Conservation (phyloP, 495 filamentous ascomycete species). For the Letharia columbiana region DNA sequence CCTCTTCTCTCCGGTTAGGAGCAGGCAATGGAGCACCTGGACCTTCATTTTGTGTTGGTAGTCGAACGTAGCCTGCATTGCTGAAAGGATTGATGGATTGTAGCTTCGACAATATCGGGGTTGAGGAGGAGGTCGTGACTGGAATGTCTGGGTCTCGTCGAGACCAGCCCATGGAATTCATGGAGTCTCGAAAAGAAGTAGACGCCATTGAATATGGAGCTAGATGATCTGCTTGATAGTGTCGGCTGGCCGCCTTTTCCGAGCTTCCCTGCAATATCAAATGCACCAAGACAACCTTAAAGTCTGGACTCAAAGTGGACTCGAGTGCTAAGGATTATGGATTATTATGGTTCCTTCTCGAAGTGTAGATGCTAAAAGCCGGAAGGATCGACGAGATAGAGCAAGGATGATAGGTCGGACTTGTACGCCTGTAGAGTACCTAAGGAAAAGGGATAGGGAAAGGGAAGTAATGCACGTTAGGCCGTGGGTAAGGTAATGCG, state of each 20-base stretch:
- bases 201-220: conserved; percentile 60
- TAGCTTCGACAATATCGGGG: conserved; percentile 64
- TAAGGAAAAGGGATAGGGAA: not conserved
- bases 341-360: not conserved
- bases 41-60: conserved; percentile 72
- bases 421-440: conserved; percentile 18
- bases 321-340: not conserved
- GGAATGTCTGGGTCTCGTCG: conserved; percentile 74
- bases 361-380: not conserved
- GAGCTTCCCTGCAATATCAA: conserved; percentile 18
- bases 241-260: conserved; percentile 17
- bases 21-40: conserved; percentile 84
- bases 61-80: conserved; percentile 74
- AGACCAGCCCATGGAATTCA: conserved; percentile 93
- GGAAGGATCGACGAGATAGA: conserved; percentile 3
- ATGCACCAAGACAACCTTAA: conserved; percentile 19
- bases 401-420: conserved; percentile 11
- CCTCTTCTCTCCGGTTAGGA: conserved; percentile 77
- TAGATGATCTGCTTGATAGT: conserved; percentile 20
- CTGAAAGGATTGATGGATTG: conserved; percentile 86
- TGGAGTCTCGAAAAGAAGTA: conserved; percentile 79
- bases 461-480: conserved; percentile 19
- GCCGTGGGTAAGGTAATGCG: conserved; percentile 18
- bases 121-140: conserved; percentile 65
- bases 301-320: not conserved